Evolutionary conservation across 768 basidiomycete genomes (phyloP), one percentile per base, ranked within the genome.

Genomic region (Plicaturopsis crispa): DNA sequence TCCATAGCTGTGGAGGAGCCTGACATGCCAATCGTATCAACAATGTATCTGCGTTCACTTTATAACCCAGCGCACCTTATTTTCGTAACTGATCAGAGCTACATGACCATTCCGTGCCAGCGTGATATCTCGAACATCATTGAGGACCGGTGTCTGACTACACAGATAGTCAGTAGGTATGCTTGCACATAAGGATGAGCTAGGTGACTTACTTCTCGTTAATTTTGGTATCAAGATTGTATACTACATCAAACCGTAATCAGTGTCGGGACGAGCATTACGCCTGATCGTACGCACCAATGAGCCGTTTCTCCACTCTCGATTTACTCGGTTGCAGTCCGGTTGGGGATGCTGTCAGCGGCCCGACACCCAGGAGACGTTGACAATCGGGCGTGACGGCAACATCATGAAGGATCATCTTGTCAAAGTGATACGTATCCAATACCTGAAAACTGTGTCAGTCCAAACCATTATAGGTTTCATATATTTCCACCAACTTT

Each of bases 1-100:
- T 78, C 83, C 84, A 87, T 3, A 86, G 61, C 52, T 86, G 84
- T 5, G 85, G 83, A n/a, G 82, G 74, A 4, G 80, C 74, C 82
- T 84, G 44, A 10, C n/a, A n/a, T n/a, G n/a, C n/a, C n/a, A n/a
- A n/a, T n/a, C n/a, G n/a, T n/a, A n/a, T n/a, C n/a, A n/a, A n/a
- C n/a, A n/a, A n/a, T n/a, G n/a, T n/a, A n/a, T n/a, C n/a, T n/a
- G n/a, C n/a, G n/a, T n/a, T n/a, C n/a, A n/a, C n/a, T n/a, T n/a
- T n/a, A n/a, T n/a, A 31, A 16, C 4, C 5, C 3, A 8, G 31
- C 60, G n/a, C 20, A 77, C 82, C 68, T 79, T 78, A 49, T 80
- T 74, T 51, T 85, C 82, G 49, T 82, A 84, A 52, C 81, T 84
- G 34, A 85, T 70, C 36, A 87, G 55, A 14, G 78, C 84, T 6